A percentile compares a stretch with the other conserved stretches of the same genome.
Evolutionary conservation across 805 yeast genomes (phyloP).

Genomic region (Starmerella tilneyi): DNA sequence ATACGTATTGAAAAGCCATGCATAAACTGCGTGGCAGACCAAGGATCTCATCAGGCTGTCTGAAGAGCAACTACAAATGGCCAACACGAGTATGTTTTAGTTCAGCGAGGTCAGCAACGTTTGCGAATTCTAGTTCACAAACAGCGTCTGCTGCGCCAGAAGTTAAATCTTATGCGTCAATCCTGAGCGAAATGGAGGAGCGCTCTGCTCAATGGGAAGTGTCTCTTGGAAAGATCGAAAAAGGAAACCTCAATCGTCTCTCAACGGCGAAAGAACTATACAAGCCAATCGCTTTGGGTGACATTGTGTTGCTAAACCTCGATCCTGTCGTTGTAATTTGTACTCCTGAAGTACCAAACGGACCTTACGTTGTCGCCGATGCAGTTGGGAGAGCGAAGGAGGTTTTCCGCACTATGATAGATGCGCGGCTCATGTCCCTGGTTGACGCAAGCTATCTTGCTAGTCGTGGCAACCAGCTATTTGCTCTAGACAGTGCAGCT

Average conservation of each 20-base stretch:
- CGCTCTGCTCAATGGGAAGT: constrained; percentile 1
- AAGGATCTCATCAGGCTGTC: too few species aligned
- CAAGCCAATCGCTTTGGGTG: constrained; percentile 13
- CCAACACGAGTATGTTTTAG: too few species aligned
- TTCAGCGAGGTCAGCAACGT: too few species aligned
- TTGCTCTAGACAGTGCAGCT: constrained; percentile 7
- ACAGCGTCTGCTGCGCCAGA: too few species aligned
- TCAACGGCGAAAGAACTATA: constrained; percentile 1
- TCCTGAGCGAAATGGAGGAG: neutral
- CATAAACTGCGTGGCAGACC: too few species aligned
- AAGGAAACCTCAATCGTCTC: neutral
- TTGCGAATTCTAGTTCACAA: too few species aligned
- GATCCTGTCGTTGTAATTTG: constrained; percentile 16
- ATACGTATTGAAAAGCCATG: too few species aligned
- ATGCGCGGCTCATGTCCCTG: constrained; percentile 15
- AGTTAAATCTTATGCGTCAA: constrained; percentile 1
- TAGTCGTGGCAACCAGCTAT: neutral
- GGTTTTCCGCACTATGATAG: constrained; percentile 5
- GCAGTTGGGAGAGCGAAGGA: constrained; percentile 11
- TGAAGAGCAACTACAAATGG: too few species aligned
- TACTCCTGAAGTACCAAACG: constrained; percentile 9
- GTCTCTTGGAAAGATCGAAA: neutral
- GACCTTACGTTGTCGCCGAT: constrained; percentile 12
- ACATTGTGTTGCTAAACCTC: constrained; percentile 14
- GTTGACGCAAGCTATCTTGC: neutral